Base-by-base conservation (phyloP, 306 rosid genomes). In the Gynostemma pentaphyllum region DNA sequence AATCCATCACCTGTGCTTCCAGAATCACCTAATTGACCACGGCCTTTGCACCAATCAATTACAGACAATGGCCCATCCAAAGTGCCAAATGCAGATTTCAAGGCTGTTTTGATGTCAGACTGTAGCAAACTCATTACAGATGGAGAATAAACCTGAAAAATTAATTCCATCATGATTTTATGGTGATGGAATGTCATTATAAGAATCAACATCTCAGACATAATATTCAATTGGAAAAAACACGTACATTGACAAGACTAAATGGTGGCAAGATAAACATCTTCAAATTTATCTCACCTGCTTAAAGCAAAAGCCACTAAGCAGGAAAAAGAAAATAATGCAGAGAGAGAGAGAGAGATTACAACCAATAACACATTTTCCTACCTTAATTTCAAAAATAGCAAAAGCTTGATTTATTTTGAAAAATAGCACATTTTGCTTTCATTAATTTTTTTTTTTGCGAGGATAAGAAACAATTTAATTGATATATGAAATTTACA, bases 21-120 rank as follows among this genome's bases (percentile, higher is more conserved):
- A 36, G 75, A 47, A 64, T 86, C 98, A 73, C 79, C 80, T 47
- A 72, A 79, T 68, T 80, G 95, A 71, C 77, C 84, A 73, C 90
- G 90, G 46, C 98, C 98, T 81, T 78, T 86, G 88, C 96, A 92
- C 98, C 98, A 92, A 69, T 88, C 98, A 62, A 83, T 82, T 68
- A 86, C 83, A 69, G 89, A 77, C 70, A 92, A 70, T 21, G 98
- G 98, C 67, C 98, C 98, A 67, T 92, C 98, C 78, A 84, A 73
- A 82, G 68, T 72, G 64, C 88, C 42, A 72, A 92, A 92, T 27
- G 96, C 98, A 75, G 96, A 92, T 78, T 82, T 92, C 80, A 92
- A 82, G 54, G 98, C 95, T 44, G 88, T 67, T 81, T 88, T 92
- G 67, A 92, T 78, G 78, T 92, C 96, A 66, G 96, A 88, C 76